Evolutionary conservation across 225 moss, liverwort and hornwort genomes (phyloP).

Genomic region (Marchantia paleacea): DNA sequence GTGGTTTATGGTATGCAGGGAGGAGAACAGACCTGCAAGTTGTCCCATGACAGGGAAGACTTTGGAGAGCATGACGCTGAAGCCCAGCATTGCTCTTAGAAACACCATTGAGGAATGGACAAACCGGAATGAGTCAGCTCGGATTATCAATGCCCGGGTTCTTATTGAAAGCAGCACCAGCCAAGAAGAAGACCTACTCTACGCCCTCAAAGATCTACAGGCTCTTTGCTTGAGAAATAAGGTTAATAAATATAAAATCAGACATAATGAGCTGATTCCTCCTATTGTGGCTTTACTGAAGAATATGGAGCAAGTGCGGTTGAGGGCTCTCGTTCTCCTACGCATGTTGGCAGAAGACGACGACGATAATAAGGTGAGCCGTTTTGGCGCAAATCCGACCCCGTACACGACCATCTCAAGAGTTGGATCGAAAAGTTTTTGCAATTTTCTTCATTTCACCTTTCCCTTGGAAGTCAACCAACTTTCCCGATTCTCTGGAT

Average conservation of each 20-base stretch:
- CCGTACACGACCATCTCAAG: too few relatives aligned
- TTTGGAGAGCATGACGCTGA: conserved; percentile 51
- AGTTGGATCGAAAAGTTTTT: too few relatives aligned
- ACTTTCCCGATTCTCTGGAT: too few relatives aligned
- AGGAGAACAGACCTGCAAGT: conserved; percentile 52
- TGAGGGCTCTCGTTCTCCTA: conserved; percentile 59
- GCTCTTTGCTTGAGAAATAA: conserved; percentile 55
- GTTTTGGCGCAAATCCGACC: background rate
- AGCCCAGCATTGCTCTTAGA: conserved; percentile 84
- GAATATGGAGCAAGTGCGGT: conserved; percentile 63
- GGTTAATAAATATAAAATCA: conserved; percentile 67
- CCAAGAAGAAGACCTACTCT: conserved; percentile 58
- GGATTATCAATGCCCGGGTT: conserved; percentile 60
- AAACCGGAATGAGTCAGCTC: conserved; percentile 63
- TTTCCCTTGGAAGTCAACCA: too few relatives aligned
- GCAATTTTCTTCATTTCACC: too few relatives aligned
- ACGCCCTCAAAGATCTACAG: conserved; percentile 77
- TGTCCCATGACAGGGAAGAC: conserved; percentile 81
- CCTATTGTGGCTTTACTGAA: conserved; percentile 70
- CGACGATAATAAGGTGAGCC: conserved; percentile 55
- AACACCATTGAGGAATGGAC: conserved; percentile 99
- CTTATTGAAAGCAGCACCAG: conserved; percentile 45
- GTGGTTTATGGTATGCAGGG: conserved; percentile 81
- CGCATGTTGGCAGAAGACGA: conserved; percentile 73
- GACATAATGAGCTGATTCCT: conserved; percentile 66